Evolutionary conservation across 129 eudicot species (phyloP), one percentile per base, ranked within the genome.

Genomic region (Pittosporum tobira): DNA sequence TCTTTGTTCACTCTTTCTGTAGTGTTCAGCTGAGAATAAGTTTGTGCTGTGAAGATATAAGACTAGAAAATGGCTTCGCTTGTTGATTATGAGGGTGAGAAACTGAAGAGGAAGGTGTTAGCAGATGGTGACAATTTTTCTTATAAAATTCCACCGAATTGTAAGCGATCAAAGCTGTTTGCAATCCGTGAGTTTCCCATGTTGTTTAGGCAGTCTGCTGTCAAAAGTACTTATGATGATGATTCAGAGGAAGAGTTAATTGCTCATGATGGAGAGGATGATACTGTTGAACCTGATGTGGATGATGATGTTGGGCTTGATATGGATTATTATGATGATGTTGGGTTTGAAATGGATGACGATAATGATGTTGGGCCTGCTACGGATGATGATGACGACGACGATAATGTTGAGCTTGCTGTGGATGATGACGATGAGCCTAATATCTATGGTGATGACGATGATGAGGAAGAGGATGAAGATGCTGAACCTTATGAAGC

Each of bases 81-180:
- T 12, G 6, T 12, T 8, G 10, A 34, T 5, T 34, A 6, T 34
- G 0, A 34, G 2, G 40, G 40, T 34, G 40, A 34, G 40, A 34
- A 34, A 34, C 40, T 34, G 40, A 34, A 34, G 40, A 6, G 40
- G 40, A 34, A 34, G 10, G 7, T 34, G 40, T 8, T 12, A 34
- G 40, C 40, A 34, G 40, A 34, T 34, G 6, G 40, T 34, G 10
- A 34, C 10, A 6, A 24, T 5, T 36, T 37, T 59, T 25, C 34
- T 59, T 16, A 51, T 23, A 15, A 29, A 23, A 13, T 18, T 25
- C 64, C 40, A 43, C 0, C 43, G 15, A 58, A 58, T 14, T 56
- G 65, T 65, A 69, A 64, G 58, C 36, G 62, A 57, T 62, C 62
- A 58, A 51, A 58, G 54, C 22, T 59, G 19, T 75, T 64, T 43